phyloP scores from a whole-genome alignment of 2,329 filamentous ascomycete species.

The Hypoxylon sp. region DNA sequence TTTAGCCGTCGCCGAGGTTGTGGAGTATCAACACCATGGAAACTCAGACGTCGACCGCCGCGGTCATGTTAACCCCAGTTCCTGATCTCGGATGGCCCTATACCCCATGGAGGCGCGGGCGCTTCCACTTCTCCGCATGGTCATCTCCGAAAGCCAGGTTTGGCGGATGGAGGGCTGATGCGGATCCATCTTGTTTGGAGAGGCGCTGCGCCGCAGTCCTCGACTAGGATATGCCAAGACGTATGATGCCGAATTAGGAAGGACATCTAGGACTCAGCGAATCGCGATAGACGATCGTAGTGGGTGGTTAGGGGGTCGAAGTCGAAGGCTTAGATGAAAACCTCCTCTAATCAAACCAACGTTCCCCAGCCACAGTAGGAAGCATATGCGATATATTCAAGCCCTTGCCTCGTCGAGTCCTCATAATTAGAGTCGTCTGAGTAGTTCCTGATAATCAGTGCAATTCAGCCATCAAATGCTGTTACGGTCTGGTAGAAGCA shows the following conservation, averaged over 20 bases:
- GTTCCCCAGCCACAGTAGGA: background rate
- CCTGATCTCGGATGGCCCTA: background rate
- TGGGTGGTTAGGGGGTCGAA: background rate
- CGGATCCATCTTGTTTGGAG: constrained; percentile 19
- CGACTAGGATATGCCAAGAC: constrained; percentile 5
- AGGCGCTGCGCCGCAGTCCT: constrained; percentile 16
- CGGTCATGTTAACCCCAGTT: background rate
- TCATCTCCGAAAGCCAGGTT: constrained; percentile 6
- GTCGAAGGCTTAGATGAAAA: constrained; percentile 2
- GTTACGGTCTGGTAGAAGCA: background rate
- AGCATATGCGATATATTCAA: background rate
- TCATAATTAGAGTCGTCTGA: background rate
- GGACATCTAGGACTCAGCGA: constrained; percentile 11
- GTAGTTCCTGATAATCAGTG: background rate
- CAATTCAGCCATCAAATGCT: background rate
- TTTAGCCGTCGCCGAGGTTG: background rate
- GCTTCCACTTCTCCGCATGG: constrained; percentile 2
- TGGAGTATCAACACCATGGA: background rate
- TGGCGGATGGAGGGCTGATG: constrained; percentile 12
- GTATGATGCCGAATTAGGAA: constrained; percentile 28
- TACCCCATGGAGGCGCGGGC: background rate
- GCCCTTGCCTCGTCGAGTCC: background rate
- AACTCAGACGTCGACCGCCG: background rate
- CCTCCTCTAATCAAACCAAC: background rate
- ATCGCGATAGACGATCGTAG: background rate